Base-by-base conservation (phyloP, 257 asterid genomes). In the Fraxinus anomala region DNA sequence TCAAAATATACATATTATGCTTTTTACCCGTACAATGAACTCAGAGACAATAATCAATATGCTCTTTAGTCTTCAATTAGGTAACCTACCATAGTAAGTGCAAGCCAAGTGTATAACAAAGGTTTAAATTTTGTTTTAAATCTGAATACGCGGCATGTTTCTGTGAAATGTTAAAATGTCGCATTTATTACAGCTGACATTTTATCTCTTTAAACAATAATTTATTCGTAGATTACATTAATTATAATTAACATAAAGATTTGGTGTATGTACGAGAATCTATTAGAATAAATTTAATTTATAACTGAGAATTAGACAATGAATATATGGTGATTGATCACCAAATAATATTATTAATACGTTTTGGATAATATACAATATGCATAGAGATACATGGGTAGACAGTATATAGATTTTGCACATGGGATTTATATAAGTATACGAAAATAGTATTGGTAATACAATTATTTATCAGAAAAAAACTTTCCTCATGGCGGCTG, bases 61-160 rank as follows among this genome's bases (percentile, higher is more conserved):
- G 76, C 74, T 79, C 68, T 77, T 79, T 82, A 82, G 91, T 89
- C 96, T 83, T 81, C 65, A 74, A 91, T 81, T 91, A 89, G 97
- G 91, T 91, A 75, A 89, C 78, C 97, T 89, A 90, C 91, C 92
- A 74, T 75, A 75, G 82, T 66, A 70, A 26, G 68, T 56, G 73
- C 75, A 74, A 83, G 67, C 75, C 76, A 63, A 69, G 78, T 24
- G 74, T 72, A 68, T 0, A 56, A 39, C 77, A 54, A 49, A 24
- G 44, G 47, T 44, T 76, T 16, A 26, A 34, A 30, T 24, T 61
- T 24, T 9, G 0, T 23, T 10, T 23, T 61, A 0, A 8, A 61
- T 59, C 19, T 26, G n/a, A 19, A 49, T 65, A 89, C 82, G 89
- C 87, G 90, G 81, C 88, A 37, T 75, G 51, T 37, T n/a, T 16